Evolutionary conservation across 768 basidiomycete genomes (phyloP).

Genomic region (Lentinus brumalis): DNA sequence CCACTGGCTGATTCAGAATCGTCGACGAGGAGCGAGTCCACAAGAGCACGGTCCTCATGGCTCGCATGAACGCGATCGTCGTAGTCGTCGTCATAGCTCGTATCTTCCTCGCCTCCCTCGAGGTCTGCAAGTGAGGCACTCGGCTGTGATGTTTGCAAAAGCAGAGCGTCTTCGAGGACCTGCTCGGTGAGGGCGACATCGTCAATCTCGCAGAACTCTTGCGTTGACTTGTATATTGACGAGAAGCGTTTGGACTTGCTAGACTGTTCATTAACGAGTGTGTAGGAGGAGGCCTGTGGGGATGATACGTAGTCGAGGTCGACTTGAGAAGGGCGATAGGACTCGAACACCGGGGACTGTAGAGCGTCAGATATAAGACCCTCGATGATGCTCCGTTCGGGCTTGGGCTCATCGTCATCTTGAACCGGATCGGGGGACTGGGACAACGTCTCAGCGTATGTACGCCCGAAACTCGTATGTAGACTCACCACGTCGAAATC

Average conservation of each 20-base stretch:
- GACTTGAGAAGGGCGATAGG: background rate
- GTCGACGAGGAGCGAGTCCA: too few species aligned
- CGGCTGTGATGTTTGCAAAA: background rate
- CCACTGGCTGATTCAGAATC: too few species aligned
- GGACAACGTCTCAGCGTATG: background rate
- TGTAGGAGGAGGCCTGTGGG: conserved; percentile 6
- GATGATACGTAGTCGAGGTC: background rate
- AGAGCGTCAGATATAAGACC: background rate
- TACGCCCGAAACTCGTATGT: background rate
- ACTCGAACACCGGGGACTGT: background rate
- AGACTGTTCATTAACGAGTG: conserved; percentile 12
- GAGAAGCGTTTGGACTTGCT: conserved; percentile 4
- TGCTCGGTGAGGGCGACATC: background rate
- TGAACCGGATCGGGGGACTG: background rate
- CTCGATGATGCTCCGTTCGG: background rate
- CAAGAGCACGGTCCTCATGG: too few species aligned
- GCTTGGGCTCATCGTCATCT: background rate
- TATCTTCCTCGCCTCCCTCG: background rate
- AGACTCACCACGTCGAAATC: background rate
- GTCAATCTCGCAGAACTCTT: background rate
- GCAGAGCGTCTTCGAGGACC: background rate
- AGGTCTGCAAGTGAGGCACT: background rate
- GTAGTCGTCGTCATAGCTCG: background rate
- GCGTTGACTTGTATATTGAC: background rate
- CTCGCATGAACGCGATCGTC: too few species aligned